Conservation (phyloP, 1,284 basidiomycete species). For the Flammula alnicola region DNA sequence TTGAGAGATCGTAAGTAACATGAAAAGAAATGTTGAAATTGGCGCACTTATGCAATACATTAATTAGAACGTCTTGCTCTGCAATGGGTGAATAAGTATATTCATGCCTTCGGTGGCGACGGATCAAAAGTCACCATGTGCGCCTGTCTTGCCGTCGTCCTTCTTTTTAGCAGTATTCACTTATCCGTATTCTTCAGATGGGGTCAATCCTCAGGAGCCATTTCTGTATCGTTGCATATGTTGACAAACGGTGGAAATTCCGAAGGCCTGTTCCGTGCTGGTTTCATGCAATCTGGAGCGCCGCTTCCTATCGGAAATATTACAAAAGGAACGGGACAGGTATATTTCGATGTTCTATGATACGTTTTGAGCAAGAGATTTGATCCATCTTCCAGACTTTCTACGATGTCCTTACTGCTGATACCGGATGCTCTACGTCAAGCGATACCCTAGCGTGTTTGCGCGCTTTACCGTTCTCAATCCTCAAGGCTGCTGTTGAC, state of each 20-base stretch:
- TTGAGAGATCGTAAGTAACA: slow-evolving; percentile 48
- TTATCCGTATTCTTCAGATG: slow-evolving; percentile 40
- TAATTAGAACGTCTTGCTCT: slow-evolving; percentile 53
- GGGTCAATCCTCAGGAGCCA: slow-evolving; percentile 62
- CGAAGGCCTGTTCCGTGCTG: slow-evolving; percentile 54
- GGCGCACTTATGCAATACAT: not conserved
- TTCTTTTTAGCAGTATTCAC: not conserved
- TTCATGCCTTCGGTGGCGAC: slow-evolving; percentile 64
- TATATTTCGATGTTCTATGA: not conserved
- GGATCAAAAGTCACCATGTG: slow-evolving; percentile 53
- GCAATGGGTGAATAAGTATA: slow-evolving; percentile 67
- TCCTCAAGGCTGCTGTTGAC: slow-evolving; percentile 48
- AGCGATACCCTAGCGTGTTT: slow-evolving; percentile 54
- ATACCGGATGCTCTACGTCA: slow-evolving; percentile 45
- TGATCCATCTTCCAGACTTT: slow-evolving; percentile 31
- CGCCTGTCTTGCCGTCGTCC: not conserved
- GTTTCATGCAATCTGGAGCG: slow-evolving; percentile 56
- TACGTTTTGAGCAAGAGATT: not conserved
- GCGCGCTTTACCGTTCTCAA: slow-evolving; percentile 44
- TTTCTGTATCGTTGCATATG: slow-evolving; percentile 56
- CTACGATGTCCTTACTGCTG: slow-evolving; percentile 48
- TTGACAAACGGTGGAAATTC: slow-evolving; percentile 50
- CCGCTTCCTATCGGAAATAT: slow-evolving; percentile 47
- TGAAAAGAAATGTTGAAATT: not conserved
- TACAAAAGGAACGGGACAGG: slow-evolving; percentile 36